Percentiles rank a stretch among this genome's conserved stretches.
These are phyloP conservation scores for Erodium maritimum DNA, from an alignment of 345 rosid genomes.

Conservation along the genomic window DNA sequence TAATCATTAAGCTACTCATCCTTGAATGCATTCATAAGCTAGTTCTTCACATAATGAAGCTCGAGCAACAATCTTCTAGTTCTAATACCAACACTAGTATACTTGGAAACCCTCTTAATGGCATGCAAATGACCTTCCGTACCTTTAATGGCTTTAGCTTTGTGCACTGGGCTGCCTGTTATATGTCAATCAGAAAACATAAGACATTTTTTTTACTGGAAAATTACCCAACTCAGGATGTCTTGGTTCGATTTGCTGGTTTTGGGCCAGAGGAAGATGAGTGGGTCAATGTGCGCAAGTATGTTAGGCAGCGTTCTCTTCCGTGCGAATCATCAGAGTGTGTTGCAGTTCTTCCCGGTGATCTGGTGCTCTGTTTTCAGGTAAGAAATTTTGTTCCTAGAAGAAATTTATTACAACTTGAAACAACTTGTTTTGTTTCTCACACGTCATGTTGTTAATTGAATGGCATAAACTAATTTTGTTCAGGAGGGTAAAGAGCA, in stretches of 20 bases:
- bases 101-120: too few species aligned
- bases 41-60: not conserved
- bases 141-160: too few species aligned
- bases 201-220: too few species aligned
- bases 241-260: conserved; percentile 83
- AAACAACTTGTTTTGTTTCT: not conserved
- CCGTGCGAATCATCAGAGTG: conserved; percentile 99
- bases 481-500: conserved; percentile 98
- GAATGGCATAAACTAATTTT: not conserved
- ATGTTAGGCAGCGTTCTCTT: conserved; percentile 86
- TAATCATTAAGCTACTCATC: not conserved
- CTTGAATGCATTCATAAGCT: not conserved
- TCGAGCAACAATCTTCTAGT: not conserved
- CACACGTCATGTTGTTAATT: too few species aligned
- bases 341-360: conserved; percentile 97
- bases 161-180: too few species aligned
- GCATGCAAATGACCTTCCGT: too few species aligned
- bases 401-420: not conserved
- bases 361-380: conserved; percentile 97
- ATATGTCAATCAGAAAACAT: too few species aligned
- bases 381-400: conserved; percentile 20
- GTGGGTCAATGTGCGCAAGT: conserved; percentile 77
- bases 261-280: conserved; percentile 96
- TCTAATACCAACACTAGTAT: not conserved
- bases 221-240: conserved; percentile 45